Conservation (phyloP, 176 grass and related monocot species). For the Oryza glumipatula region DNA sequence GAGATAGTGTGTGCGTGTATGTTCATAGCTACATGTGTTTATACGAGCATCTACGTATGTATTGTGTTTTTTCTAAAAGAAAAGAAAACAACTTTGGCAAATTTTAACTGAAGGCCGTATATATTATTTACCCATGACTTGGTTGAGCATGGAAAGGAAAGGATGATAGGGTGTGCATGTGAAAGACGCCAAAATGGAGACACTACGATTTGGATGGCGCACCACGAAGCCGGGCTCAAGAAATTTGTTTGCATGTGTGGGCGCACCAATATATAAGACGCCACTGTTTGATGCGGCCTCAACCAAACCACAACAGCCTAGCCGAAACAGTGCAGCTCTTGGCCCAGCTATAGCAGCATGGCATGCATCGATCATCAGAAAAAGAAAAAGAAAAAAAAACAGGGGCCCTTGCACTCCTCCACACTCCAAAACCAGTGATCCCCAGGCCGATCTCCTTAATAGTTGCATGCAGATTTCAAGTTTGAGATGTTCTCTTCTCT, state of each 20-base stretch:
- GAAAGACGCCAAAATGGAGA: background rate
- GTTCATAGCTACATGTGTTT: no score
- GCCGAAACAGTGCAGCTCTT: conserved; percentile 28
- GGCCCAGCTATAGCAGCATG: background rate
- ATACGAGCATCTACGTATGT: no score
- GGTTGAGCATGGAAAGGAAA: background rate
- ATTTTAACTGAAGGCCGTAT: no score
- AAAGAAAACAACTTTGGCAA: no score
- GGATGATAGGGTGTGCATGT: background rate
- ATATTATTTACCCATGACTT: no score
- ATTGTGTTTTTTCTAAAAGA: no score
- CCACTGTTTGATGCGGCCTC: conserved; percentile 25
- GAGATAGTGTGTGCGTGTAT: no score
- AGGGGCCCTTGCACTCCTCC: background rate
- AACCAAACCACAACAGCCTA: conserved; percentile 23
- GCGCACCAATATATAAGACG: background rate
- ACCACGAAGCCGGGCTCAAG: background rate
- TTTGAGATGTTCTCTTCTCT: background rate
- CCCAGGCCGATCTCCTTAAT: background rate
- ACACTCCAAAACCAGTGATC: background rate
- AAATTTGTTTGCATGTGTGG: conserved; percentile 1
- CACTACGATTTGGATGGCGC: conserved; percentile 6
- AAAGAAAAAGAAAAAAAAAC: no score
- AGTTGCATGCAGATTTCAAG: background rate
- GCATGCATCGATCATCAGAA: background rate